phyloP scores from a whole-genome alignment of 345 rosid species.

The Hibiscus tridactylites region DNA sequence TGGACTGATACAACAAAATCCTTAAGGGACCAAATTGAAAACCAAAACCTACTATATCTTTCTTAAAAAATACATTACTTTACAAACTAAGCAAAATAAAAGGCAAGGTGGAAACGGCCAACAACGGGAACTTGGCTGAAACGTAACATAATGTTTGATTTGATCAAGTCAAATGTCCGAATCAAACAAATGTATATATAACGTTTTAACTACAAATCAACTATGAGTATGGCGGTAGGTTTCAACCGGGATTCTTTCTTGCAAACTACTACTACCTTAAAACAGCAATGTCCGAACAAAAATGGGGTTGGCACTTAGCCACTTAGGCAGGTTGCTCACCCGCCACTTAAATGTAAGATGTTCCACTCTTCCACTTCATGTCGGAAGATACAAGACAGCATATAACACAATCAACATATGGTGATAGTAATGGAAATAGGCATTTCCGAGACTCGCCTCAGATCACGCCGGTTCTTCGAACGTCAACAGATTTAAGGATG shows the following conservation, averaged over 20 bases:
- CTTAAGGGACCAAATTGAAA: too few species aligned
- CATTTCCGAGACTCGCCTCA: background rate
- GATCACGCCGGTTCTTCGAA: background rate
- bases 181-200: background rate
- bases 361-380: too few species aligned
- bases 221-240: background rate
- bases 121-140: background rate
- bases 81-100: background rate
- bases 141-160: background rate
- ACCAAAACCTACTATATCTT: too few species aligned
- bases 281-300: slow-evolving; percentile 9
- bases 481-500: too few species aligned
- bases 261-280: background rate
- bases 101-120: too few species aligned
- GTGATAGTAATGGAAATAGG: background rate
- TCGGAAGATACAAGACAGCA: background rate
- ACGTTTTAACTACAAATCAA: background rate
- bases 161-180: background rate
- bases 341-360: background rate
- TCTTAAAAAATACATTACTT: background rate
- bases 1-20: too few species aligned
- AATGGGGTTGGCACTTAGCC: background rate
- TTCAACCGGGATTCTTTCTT: background rate
- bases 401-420: background rate
- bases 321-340: background rate